Conservation (phyloP, 1,139 yeast genomes). For the Saccharomyces hybrid region DNA sequence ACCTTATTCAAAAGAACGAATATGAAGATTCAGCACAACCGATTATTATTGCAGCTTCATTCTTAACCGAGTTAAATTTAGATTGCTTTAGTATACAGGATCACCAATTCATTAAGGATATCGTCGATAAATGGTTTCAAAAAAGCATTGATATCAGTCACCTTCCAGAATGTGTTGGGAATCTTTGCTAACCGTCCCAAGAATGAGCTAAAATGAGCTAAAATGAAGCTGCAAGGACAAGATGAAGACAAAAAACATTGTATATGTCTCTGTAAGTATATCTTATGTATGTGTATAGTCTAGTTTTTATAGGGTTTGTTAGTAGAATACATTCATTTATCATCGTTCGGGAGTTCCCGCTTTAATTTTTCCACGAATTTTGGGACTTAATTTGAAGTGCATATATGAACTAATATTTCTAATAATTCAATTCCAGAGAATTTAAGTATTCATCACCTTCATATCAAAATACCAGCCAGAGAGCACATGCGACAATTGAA, state of each 20-base stretch:
- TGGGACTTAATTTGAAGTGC: no score
- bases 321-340: neutral
- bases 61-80: conserved; percentile 17
- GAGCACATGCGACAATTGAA: conserved; percentile 54
- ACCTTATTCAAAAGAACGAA: conserved; percentile 13
- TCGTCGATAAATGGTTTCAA: conserved; percentile 22
- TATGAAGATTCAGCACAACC: conserved; percentile 9
- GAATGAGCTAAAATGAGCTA: neutral
- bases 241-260: no score
- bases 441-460: neutral
- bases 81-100: conserved; percentile 30
- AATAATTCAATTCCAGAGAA: no score
- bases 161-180: neutral
- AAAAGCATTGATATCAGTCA: conserved; percentile 9
- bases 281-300: neutral
- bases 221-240: no score
- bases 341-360: no score
- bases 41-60: conserved; percentile 14
- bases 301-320: neutral
- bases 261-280: neutral
- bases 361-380: no score
- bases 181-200: neutral
- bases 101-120: conserved; percentile 15
- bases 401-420: no score
- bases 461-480: conserved; percentile 58